These are phyloP conservation scores for Plantago major DNA, from an alignment of 257 asterid species.

Conservation along the genomic window DNA sequence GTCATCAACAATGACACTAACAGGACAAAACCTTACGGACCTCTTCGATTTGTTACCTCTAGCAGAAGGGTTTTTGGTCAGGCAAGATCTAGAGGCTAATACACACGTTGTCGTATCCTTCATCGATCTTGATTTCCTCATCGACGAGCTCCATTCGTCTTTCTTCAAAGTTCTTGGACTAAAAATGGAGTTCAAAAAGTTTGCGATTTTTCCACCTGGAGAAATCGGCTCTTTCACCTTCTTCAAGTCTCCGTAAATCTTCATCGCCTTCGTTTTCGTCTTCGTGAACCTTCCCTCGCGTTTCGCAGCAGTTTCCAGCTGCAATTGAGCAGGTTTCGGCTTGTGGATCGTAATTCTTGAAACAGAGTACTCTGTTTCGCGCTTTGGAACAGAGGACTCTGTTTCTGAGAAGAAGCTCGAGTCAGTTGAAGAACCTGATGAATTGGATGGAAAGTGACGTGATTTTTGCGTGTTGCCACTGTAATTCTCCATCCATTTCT, in stretches of 20 bases:
- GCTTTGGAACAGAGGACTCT: slow-evolving; percentile 36
- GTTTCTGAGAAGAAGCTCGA: slow-evolving; percentile 48
- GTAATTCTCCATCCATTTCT: slow-evolving; percentile 73
- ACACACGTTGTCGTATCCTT: slow-evolving; percentile 40
- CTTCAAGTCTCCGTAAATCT: slow-evolving; percentile 30
- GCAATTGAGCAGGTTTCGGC: slow-evolving; percentile 11
- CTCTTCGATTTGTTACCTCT: slow-evolving; percentile 53
- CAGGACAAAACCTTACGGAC: slow-evolving; percentile 74
- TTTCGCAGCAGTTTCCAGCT: slow-evolving; percentile 14
- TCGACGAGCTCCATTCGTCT: slow-evolving; percentile 41
- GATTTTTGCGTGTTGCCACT: slow-evolving; percentile 17
- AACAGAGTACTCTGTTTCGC: slow-evolving; percentile 39
- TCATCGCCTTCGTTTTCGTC: slow-evolving; percentile 29
- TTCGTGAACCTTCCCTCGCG: slow-evolving; percentile 24
- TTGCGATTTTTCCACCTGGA: slow-evolving; percentile 37
- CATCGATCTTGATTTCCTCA: slow-evolving; percentile 64
- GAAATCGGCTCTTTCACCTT: slow-evolving; percentile 33
- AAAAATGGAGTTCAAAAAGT: slow-evolving; percentile 45
- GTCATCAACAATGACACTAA: slow-evolving; percentile 46
- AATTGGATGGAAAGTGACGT: slow-evolving; percentile 37
- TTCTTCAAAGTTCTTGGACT: slow-evolving; percentile 40
- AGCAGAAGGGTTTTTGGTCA: slow-evolving; percentile 43
- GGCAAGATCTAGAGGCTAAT: slow-evolving; percentile 45
- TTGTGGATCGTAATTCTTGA: slow-evolving; percentile 20
- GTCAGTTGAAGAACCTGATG: slow-evolving; percentile 63